These are phyloP conservation scores for Eimeria praecox DNA, from an alignment of 169 alveolate species.

Conservation along the genomic window DNA sequence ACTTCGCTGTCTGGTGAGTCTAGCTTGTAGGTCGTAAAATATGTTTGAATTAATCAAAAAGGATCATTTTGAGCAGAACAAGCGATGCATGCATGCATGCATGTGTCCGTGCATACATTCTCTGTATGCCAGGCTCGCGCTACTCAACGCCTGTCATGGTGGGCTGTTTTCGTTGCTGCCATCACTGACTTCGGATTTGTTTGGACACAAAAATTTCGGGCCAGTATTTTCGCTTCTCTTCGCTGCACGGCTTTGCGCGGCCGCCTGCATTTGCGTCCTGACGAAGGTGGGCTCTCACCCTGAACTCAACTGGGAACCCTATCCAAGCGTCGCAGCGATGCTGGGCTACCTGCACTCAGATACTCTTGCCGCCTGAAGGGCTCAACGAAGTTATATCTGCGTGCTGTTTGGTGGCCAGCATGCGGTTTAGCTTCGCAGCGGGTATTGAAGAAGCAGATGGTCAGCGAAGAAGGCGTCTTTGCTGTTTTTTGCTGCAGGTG, in stretches of 20 bases:
- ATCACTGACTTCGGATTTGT: constrained; percentile 85
- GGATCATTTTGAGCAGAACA: not conserved
- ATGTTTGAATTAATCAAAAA: not conserved
- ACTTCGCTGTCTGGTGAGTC: constrained; percentile 58
- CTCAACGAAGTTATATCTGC: not conserved
- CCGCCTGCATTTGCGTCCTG: constrained; percentile 66
- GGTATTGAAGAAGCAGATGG: not conserved
- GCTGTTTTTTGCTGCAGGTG: constrained; percentile 33
- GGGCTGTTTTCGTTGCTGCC: constrained; percentile 85
- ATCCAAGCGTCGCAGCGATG: not conserved
- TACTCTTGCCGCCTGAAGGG: not conserved
- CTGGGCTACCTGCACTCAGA: not conserved
- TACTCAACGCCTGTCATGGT: constrained; percentile 76
- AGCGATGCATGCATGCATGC: not conserved
- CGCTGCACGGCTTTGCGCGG: constrained; percentile 83
- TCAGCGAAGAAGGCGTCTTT: not conserved
- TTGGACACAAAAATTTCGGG: constrained; percentile 85
- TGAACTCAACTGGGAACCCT: not conserved
- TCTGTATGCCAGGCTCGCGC: constrained; percentile 34
- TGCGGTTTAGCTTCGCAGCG: not conserved
- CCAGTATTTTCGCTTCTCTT: constrained; percentile 87
- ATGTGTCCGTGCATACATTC: not conserved
- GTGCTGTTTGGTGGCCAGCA: not conserved
- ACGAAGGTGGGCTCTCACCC: constrained; percentile 40
- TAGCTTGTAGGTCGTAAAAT: not conserved